These are phyloP conservation scores for Lentinula aciculospora DNA, from an alignment of 768 basidiomycete species.

Conservation along the genomic window DNA sequence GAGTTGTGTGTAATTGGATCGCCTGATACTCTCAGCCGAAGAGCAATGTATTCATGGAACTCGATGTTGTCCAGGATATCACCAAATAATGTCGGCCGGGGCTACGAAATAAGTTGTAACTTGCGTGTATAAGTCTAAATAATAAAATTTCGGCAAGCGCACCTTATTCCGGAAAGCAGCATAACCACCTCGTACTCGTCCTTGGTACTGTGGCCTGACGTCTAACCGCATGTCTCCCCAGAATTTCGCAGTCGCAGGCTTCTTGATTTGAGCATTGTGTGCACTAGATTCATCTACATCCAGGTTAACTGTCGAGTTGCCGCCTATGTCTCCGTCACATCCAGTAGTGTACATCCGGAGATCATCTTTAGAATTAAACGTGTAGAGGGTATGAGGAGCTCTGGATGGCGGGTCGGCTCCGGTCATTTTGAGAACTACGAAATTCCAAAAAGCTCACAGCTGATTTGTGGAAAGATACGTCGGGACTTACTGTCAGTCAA, in stretches of 20 bases:
- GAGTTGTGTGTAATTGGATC: slow-evolving; percentile 71
- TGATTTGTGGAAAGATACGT: neutral
- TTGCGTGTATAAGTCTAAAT: neutral
- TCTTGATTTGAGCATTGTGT: slow-evolving; percentile 38
- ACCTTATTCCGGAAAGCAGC: slow-evolving; percentile 89
- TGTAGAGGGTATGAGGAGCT: slow-evolving; percentile 58
- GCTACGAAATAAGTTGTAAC: slow-evolving; percentile 30
- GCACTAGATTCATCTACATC: slow-evolving; percentile 54
- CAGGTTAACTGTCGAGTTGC: slow-evolving; percentile 73
- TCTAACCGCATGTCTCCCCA: slow-evolving; percentile 74
- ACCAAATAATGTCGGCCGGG: slow-evolving; percentile 81
- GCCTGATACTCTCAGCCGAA: slow-evolving; percentile 76
- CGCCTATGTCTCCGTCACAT: slow-evolving; percentile 87
- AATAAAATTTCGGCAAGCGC: slow-evolving; percentile 8
- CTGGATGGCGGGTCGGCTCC: slow-evolving; percentile 63
- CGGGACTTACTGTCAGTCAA: slow-evolving; percentile 1
- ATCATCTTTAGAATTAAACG: slow-evolving; percentile 55
- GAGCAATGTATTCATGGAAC: slow-evolving; percentile 70
- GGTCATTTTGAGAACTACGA: slow-evolving; percentile 68
- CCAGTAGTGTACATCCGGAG: slow-evolving; percentile 67
- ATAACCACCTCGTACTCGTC: slow-evolving; percentile 77
- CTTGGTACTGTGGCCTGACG: slow-evolving; percentile 62
- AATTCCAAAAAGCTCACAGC: neutral
- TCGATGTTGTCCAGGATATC: slow-evolving; percentile 82
- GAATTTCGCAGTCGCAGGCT: slow-evolving; percentile 58